phyloP scores from a whole-genome alignment of 371 early-diverging fungal genomes.

The Blakeslea trispora region DNA sequence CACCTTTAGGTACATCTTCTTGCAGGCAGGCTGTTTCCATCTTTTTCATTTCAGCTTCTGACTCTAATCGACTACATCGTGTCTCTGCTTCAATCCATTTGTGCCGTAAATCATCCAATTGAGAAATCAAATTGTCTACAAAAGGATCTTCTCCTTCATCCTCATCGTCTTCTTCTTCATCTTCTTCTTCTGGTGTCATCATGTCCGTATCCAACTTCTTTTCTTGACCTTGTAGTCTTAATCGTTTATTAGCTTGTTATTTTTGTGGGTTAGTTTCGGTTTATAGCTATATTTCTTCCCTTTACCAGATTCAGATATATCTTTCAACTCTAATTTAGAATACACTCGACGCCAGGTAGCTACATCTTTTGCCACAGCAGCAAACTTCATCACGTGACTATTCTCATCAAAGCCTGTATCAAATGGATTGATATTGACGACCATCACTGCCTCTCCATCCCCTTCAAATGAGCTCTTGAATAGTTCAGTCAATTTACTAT shows the following conservation, averaged over 20 bases:
- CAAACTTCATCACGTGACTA: slow-evolving; percentile 68
- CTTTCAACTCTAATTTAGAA: slow-evolving; percentile 40
- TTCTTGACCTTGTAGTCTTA: slow-evolving; percentile 4
- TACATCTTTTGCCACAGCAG: slow-evolving; percentile 67
- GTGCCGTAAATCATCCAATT: slow-evolving; percentile 50
- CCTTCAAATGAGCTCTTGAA: slow-evolving; percentile 71
- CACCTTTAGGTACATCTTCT: no score
- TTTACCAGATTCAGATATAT: slow-evolving; percentile 10
- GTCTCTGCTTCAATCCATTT: slow-evolving; percentile 64
- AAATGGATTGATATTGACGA: slow-evolving; percentile 72
- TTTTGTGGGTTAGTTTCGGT: background rate
- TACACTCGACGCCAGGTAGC: slow-evolving; percentile 50
- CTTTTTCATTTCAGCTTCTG: slow-evolving; percentile 42
- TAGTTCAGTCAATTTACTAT: slow-evolving; percentile 71
- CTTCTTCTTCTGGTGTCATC: slow-evolving; percentile 7
- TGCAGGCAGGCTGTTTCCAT: slow-evolving; percentile 48
- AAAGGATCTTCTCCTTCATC: slow-evolving; percentile 40
- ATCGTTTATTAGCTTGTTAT: slow-evolving; percentile 4
- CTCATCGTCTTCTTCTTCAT: slow-evolving; percentile 9
- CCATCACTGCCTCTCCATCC: slow-evolving; percentile 67
- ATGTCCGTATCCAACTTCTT: slow-evolving; percentile 12
- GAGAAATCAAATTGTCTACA: slow-evolving; percentile 43
- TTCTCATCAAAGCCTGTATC: slow-evolving; percentile 67
- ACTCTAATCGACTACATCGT: slow-evolving; percentile 55
- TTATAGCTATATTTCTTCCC: no score